A percentile compares a stretch with the other conserved stretches of the same genome.
Conservation (phyloP, 176 grass and related monocot genomes). For the Lolium perenne region DNA sequence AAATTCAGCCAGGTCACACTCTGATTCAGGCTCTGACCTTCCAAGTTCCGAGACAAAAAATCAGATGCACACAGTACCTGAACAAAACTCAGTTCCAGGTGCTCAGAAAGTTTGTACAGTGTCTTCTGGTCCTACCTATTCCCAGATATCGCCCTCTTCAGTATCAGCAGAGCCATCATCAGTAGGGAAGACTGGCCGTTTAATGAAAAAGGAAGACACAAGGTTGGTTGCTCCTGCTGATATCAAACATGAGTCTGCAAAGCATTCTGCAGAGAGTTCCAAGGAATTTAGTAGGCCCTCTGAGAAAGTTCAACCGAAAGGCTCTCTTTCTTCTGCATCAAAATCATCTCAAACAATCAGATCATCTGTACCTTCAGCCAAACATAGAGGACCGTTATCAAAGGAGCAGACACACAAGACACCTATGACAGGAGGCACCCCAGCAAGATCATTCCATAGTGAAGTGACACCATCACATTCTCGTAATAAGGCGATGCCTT, state of each 20-base stretch:
- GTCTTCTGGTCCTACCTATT: conserved; percentile 49
- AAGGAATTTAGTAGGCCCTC: conserved; percentile 51
- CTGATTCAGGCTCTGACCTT: conserved; percentile 45
- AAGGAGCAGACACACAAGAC: conserved; percentile 72
- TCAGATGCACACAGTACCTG: conserved; percentile 41
- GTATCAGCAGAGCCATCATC: conserved; percentile 38
- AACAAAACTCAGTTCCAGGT: conserved; percentile 47
- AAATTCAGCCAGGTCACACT: conserved; percentile 40
- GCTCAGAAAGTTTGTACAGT: conserved; percentile 59
- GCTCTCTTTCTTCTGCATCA: conserved; percentile 51
- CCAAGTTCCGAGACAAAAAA: conserved; percentile 49
- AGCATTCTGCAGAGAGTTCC: conserved; percentile 52
- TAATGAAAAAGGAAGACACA: conserved; percentile 50
- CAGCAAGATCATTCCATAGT: conserved; percentile 48
- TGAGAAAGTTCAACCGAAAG: conserved; percentile 70
- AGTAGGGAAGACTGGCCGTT: conserved; percentile 46
- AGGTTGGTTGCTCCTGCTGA: conserved; percentile 40
- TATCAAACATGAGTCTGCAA: conserved; percentile 47
- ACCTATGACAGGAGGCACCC: conserved; percentile 29
- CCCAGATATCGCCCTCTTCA: conserved; percentile 47
- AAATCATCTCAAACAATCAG: conserved; percentile 72
- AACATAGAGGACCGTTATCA: conserved; percentile 54
- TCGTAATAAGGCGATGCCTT: conserved; percentile 63
- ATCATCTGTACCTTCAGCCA: conserved; percentile 51
- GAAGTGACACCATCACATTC: conserved; percentile 58